A percentile compares a stretch with the other conserved stretches of the same genome.
Conservation (phyloP, 352 stramenopile genomes). For the Phytophthora ohioensis region DNA sequence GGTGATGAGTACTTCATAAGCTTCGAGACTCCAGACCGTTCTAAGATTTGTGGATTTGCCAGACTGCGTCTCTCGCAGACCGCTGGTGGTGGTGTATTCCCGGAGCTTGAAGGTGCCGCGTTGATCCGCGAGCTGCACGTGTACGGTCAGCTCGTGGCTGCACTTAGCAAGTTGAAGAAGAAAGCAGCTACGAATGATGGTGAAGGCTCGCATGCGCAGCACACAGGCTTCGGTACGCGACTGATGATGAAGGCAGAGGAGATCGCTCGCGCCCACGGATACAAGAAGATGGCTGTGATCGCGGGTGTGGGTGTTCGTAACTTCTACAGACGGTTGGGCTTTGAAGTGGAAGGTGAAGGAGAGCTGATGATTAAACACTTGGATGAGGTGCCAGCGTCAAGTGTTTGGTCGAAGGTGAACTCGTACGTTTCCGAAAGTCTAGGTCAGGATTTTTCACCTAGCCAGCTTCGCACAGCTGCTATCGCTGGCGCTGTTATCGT, state of each 20-base stretch:
- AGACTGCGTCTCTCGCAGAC: constrained; percentile 82
- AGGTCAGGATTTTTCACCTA: constrained; percentile 9
- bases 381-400: constrained; percentile 13
- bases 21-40: constrained; percentile 91
- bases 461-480: constrained; percentile 9
- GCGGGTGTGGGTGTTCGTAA: constrained; percentile 91
- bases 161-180: constrained; percentile 51
- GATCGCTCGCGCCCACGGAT: constrained; percentile 74
- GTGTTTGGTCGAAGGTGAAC: constrained; percentile 28
- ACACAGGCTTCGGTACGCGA: constrained; percentile 90
- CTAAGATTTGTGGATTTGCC: constrained; percentile 93
- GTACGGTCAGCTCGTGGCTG: constrained; percentile 89
- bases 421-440: constrained; percentile 19
- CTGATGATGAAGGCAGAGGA: constrained; percentile 87
- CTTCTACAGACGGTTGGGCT: constrained; percentile 92
- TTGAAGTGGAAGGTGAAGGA: constrained; percentile 86
- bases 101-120: constrained; percentile 77
- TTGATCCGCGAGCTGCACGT: constrained; percentile 93
- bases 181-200: constrained; percentile 31
- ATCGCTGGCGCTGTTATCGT: constrained; percentile 17
- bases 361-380: constrained; percentile 91
- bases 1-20: constrained; percentile 93
- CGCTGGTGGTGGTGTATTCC: constrained; percentile 76
- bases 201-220: constrained; percentile 74
- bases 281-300: constrained; percentile 90